Evolutionary conservation across 257 asterid species (phyloP), one percentile per base, ranked within the genome.

Genomic region (Plantago elongata): DNA sequence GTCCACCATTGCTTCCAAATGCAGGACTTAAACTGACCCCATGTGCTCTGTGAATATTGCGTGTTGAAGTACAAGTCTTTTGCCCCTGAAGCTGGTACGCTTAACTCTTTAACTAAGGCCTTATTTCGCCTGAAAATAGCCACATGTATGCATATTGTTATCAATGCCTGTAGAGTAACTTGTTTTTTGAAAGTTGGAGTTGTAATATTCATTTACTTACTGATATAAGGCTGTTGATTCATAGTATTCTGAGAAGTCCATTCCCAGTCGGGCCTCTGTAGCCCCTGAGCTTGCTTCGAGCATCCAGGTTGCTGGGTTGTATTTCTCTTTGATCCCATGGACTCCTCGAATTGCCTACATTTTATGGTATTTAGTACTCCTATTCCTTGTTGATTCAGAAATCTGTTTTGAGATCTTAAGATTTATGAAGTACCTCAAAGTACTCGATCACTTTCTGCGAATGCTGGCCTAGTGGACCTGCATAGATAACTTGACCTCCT

Each of bases 301-400:
- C 97, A 87, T 90, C 97, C 95, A 90, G 4, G 96, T 81, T 52
- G 97, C 90, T 15, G 93, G 93, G 67, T 90, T 87, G 46, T 82
- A 78, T 64, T 90, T 87, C 65, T 85, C 95, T 75, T 73, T 81
- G 56, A 90, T 90, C 67, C 66, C 83, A 16, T 79, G 72, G 30
- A 85, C 89, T 58, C 90, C 88, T 4, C 85, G 76, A 48, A 84
- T 62, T 18, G 79, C 83, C 95, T 89, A 68, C 69, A 54, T 38
- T 9, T 27, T 48, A 38, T 47, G 46, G 3, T 27, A 13, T 37
- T 38, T 58, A 22, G 9, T 10, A 8, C 43, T 40, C 57, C 34
- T 34, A 12, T 1, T 34, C 40, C 40, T 34, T 34, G 40, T 1
- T 34, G 40, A 34, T 34, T 34, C 7, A 34, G 40, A 34, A 34